phyloP scores from a whole-genome alignment of 768 basidiomycete species.

The Pleurotus cornucopiae region DNA sequence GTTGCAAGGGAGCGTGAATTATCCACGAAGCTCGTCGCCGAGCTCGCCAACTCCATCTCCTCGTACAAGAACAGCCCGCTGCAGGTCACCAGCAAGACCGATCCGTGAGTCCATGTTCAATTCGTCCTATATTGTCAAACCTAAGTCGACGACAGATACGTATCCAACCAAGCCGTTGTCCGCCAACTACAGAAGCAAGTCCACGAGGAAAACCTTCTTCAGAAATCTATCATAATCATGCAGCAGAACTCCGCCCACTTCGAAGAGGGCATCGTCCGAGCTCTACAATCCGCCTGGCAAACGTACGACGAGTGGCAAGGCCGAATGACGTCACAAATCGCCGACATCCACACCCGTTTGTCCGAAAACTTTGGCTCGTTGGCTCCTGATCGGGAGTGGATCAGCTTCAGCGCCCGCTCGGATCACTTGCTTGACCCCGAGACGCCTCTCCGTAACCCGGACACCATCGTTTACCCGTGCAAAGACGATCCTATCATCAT shows the following conservation, averaged over 20 bases:
- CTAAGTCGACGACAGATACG: constrained; percentile 36
- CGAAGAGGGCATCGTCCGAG: constrained; percentile 92
- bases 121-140: neutral
- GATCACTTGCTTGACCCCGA: constrained; percentile 97
- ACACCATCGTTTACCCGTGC: constrained; percentile 77
- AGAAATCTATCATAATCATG: constrained; percentile 97
- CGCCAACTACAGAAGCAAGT: constrained; percentile 89
- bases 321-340: constrained; percentile 69
- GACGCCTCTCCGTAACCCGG: constrained; percentile 83
- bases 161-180: constrained; percentile 66
- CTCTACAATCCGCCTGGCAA: constrained; percentile 94
- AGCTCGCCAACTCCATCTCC: constrained; percentile 84
- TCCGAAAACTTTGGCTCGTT: constrained; percentile 73
- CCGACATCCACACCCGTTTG: constrained; percentile 71
- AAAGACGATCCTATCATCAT: constrained; percentile 86
- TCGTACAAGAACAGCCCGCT: constrained; percentile 95
- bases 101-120: constrained; percentile 58
- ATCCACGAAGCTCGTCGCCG: constrained; percentile 80
- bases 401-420: constrained; percentile 86
- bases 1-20: constrained; percentile 93
- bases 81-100: constrained; percentile 69
- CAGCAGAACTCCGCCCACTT: constrained; percentile 97
- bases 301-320: constrained; percentile 94
- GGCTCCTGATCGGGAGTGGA: constrained; percentile 90
- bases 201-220: constrained; percentile 94